Percentiles rank a stretch among this genome's conserved stretches.
These are phyloP conservation scores for Senna siamea DNA, from an alignment of 306 rosid species.

Conservation along the genomic window DNA sequence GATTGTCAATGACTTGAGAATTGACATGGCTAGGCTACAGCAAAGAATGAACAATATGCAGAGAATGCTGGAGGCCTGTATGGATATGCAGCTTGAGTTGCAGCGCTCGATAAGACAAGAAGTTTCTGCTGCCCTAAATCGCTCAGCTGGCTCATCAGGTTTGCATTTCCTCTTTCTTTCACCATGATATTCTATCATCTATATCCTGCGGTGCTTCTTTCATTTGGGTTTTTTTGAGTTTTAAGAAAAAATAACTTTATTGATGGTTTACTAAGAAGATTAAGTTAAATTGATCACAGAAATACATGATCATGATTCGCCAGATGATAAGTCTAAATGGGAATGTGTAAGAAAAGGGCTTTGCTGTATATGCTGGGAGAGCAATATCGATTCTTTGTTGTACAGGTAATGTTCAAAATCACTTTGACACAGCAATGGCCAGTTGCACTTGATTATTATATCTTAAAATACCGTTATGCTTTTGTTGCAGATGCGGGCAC, in stretches of 20 bases:
- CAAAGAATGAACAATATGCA: slow-evolving; percentile 95
- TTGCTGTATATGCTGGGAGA: slow-evolving; percentile 80
- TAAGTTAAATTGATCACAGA: slow-evolving; percentile 51
- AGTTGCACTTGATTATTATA: slow-evolving; percentile 20
- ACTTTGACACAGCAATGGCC: slow-evolving; percentile 20
- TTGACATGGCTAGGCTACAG: slow-evolving; percentile 95
- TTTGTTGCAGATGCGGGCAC: slow-evolving; percentile 85
- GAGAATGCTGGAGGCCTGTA: slow-evolving; percentile 92
- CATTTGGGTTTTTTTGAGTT: slow-evolving; percentile 9
- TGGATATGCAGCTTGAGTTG: slow-evolving; percentile 99
- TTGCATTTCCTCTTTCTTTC: slow-evolving; percentile 14
- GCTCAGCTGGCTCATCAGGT: slow-evolving; percentile 76
- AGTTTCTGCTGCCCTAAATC: slow-evolving; percentile 93
- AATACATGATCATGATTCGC: slow-evolving; percentile 46
- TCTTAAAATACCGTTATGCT: slow-evolving; percentile 5
- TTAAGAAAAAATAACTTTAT: slow-evolving; percentile 6
- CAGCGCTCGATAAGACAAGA: slow-evolving; percentile 96
- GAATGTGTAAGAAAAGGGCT: slow-evolving; percentile 90
- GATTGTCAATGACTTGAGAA: slow-evolving; percentile 80
- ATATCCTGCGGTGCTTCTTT: neutral
- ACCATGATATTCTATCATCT: neutral
- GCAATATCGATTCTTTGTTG: slow-evolving; percentile 85
- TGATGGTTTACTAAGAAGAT: slow-evolving; percentile 26
- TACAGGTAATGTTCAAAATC: slow-evolving; percentile 66
- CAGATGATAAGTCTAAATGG: slow-evolving; percentile 74